Evolutionary conservation across 305 asterid species (phyloP).

Genomic region (Fraxinus paxiana): DNA sequence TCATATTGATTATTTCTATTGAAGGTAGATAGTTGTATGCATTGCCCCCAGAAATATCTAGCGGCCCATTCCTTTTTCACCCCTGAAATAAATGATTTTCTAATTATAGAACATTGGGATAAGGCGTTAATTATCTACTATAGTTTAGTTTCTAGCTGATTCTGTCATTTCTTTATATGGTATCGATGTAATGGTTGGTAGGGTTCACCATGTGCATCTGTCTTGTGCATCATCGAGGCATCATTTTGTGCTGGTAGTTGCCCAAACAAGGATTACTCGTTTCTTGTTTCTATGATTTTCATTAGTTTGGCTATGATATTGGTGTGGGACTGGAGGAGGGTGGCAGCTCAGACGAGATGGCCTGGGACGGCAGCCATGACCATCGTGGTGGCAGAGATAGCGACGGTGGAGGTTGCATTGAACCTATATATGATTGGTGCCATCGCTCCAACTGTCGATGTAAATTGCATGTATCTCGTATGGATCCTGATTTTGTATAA

Average conservation of each 20-base stretch:
- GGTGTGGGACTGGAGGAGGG: background rate
- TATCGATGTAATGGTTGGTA: conserved; percentile 12
- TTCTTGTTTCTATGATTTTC: background rate
- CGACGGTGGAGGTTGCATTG: background rate
- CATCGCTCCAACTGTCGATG: background rate
- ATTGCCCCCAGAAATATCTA: background rate
- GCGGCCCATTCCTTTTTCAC: background rate
- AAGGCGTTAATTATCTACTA: background rate
- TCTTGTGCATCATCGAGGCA: background rate
- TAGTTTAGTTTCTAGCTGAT: conserved; percentile 14
- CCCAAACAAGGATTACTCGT: conserved; percentile 5
- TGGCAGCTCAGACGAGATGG: background rate
- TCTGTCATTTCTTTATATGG: background rate
- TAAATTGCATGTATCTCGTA: too few species aligned
- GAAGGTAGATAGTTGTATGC: background rate
- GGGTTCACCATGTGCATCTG: conserved; percentile 33
- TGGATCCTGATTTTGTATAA: too few species aligned
- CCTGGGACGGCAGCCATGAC: background rate
- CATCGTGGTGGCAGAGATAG: background rate
- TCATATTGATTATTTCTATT: background rate
- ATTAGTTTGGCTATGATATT: background rate
- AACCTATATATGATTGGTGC: background rate
- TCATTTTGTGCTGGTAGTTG: conserved; percentile 14
- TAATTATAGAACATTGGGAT: conserved; percentile 5
- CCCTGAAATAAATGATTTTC: background rate